Conservation (phyloP, 306 rosid genomes). For the Nissolia schottii region DNA sequence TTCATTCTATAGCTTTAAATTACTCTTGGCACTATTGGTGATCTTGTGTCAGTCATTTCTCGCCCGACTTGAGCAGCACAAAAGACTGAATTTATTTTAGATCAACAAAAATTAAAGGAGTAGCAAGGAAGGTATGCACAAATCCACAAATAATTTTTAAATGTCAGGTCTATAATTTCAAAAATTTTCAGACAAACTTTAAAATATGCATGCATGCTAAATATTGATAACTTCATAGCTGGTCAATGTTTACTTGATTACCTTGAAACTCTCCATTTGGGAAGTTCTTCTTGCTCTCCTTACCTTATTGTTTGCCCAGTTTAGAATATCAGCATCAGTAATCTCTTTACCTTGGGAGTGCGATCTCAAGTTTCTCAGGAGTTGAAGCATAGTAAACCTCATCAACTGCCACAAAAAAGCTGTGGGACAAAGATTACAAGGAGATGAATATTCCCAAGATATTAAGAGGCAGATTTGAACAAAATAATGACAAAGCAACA, state of each 20-base stretch:
- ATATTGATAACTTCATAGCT: background rate
- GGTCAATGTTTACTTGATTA: slow-evolving; percentile 28
- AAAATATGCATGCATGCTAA: background rate
- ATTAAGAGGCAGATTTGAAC: background rate
- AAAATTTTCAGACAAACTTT: background rate
- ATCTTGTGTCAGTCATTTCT: slow-evolving; percentile 8
- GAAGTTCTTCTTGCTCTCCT: slow-evolving; percentile 74
- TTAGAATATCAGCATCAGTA: slow-evolving; percentile 78
- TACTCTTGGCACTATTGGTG: background rate
- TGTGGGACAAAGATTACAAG: slow-evolving; percentile 30
- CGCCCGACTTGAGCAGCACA: slow-evolving; percentile 9
- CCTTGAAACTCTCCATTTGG: slow-evolving; percentile 95
- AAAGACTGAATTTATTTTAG: background rate
- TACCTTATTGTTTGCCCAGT: slow-evolving; percentile 93
- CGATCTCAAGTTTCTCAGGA: slow-evolving; percentile 86
- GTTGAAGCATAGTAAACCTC: slow-evolving; percentile 96
- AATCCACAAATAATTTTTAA: background rate
- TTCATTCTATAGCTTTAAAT: slow-evolving; percentile 5
- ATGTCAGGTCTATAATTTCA: background rate
- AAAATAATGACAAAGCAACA: background rate
- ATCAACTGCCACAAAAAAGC: slow-evolving; percentile 97
- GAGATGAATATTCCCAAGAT: background rate
- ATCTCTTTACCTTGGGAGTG: slow-evolving; percentile 95
- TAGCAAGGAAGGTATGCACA: background rate
- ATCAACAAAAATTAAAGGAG: slow-evolving; percentile 13